Percentiles rank a stretch among this genome's conserved stretches.
phyloP scores from a whole-genome alignment of 2,329 filamentous ascomycete genomes.

The Diaporthe citri region DNA sequence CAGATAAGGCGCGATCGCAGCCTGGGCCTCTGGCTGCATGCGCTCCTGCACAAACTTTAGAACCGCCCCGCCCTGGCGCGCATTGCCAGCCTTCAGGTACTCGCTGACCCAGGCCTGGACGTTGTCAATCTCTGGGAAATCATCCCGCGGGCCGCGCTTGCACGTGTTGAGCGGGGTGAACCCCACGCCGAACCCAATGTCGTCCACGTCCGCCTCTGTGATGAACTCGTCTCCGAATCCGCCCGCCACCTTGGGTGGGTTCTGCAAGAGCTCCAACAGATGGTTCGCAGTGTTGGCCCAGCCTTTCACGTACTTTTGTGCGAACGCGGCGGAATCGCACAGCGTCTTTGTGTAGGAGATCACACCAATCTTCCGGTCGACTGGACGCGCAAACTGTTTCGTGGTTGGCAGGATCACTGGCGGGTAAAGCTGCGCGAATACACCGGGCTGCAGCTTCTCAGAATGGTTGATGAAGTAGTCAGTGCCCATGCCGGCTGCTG shows the following conservation, averaged over 20 bases:
- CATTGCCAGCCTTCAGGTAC: constrained; percentile 83
- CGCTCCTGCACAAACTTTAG: constrained; percentile 79
- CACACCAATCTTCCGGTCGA: constrained; percentile 93
- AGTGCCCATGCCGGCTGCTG: constrained; percentile 85
- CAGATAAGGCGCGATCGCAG: constrained; percentile 65
- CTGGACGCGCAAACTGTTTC: constrained; percentile 85
- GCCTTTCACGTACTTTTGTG: constrained; percentile 84
- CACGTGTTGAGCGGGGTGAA: constrained; percentile 96
- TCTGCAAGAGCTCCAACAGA: constrained; percentile 89
- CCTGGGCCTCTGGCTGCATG: constrained; percentile 71
- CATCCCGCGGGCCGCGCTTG: constrained; percentile 79
- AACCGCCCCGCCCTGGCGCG: constrained; percentile 78
- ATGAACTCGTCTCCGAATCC: constrained; percentile 81
- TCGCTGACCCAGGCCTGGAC: constrained; percentile 87
- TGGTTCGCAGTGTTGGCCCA: constrained; percentile 92
- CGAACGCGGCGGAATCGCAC: constrained; percentile 87
- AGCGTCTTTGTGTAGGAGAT: constrained; percentile 94
- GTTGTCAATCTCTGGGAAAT: constrained; percentile 86
- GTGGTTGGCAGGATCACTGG: constrained; percentile 89
- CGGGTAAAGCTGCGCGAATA: constrained; percentile 89
- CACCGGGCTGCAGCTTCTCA: constrained; percentile 82
- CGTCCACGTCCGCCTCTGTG: constrained; percentile 91
- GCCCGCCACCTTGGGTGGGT: constrained; percentile 78
- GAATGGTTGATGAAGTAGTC: constrained; percentile 91
- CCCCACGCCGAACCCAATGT: constrained; percentile 93